Evolutionary conservation across 768 basidiomycete genomes (phyloP), one percentile per base, ranked within the genome.

Genomic region (Boletus sp.): DNA sequence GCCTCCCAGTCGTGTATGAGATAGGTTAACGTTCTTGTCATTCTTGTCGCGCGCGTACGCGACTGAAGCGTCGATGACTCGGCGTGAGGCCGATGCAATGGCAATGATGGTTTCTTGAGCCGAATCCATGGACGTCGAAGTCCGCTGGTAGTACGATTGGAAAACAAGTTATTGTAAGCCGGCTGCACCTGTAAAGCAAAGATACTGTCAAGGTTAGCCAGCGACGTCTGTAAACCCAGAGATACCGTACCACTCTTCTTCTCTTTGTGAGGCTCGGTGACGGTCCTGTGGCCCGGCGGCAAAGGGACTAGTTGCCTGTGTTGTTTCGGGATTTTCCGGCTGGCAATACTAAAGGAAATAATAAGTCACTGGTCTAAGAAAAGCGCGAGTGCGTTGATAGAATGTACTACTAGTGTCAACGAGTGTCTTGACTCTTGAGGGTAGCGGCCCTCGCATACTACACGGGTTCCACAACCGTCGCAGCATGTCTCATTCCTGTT

Each of bases 401-500:
- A n/a, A n/a, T n/a, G n/a, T n/a, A n/a, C n/a, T n/a, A n/a, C n/a
- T n/a, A 24, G 24, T 24, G 24, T 24, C 24, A 24, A 24, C 24
- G 24, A 24, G 24, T 24, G 24, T 24, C 24, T n/a, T n/a, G n/a
- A n/a, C n/a, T n/a, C n/a, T n/a, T n/a, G n/a, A n/a, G n/a, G n/a
- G n/a, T n/a, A n/a, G n/a, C n/a, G n/a, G n/a, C n/a, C n/a, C n/a
- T n/a, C n/a, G n/a, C n/a, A n/a, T n/a, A n/a, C n/a, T n/a, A n/a
- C n/a, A n/a, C n/a, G n/a, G n/a, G n/a, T n/a, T n/a, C n/a, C n/a
- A n/a, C n/a, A n/a, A n/a, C n/a, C n/a, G n/a, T n/a, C n/a, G n/a
- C n/a, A n/a, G 69, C 64, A 3, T 67, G 65, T 54, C 54, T 72
- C 32, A 64, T 67, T 47, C 62, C 73, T 17, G 68, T 59, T 4